phyloP scores from a whole-genome alignment of 371 early-diverging fungal genomes.

The Syncephalastrum contaminatum region DNA sequence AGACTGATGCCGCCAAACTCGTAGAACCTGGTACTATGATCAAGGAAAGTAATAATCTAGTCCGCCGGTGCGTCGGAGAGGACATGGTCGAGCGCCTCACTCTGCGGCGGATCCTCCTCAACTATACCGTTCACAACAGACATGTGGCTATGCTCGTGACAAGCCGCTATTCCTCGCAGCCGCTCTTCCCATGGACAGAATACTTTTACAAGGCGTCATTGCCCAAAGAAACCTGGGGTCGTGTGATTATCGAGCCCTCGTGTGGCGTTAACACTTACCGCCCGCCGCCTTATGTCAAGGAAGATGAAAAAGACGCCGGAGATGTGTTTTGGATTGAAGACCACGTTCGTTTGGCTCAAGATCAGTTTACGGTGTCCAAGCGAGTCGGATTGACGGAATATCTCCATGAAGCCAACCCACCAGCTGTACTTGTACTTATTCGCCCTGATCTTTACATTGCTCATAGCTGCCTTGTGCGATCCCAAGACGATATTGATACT shows the following conservation, averaged over 20 bases:
- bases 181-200: constrained; percentile 1
- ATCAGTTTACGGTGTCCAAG: constrained; percentile 5
- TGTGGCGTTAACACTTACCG: constrained; percentile 9
- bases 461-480: constrained; percentile 9
- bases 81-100: constrained; percentile 12
- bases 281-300: constrained; percentile 3
- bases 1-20: too few species aligned
- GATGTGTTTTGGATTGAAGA: constrained; percentile 21
- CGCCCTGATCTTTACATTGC: constrained; percentile 25
- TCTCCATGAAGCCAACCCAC: constrained; percentile 10
- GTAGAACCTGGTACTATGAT: too few species aligned
- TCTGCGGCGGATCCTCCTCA: constrained; percentile 7
- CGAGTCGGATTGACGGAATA: constrained; percentile 14
- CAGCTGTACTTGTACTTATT: constrained; percentile 16
- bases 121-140: constrained; percentile 4
- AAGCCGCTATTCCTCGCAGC: background rate
- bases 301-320: background rate
- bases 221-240: constrained; percentile 3
- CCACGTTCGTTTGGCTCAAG: background rate
- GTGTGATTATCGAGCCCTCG: constrained; percentile 16
- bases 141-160: background rate
- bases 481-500: constrained; percentile 9
- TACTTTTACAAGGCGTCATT: constrained; percentile 8
- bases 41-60: too few species aligned
- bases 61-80: background rate